phyloP scores from a whole-genome alignment of 2,329 filamentous ascomycete species.

The Pyrenochaeta sp. region DNA sequence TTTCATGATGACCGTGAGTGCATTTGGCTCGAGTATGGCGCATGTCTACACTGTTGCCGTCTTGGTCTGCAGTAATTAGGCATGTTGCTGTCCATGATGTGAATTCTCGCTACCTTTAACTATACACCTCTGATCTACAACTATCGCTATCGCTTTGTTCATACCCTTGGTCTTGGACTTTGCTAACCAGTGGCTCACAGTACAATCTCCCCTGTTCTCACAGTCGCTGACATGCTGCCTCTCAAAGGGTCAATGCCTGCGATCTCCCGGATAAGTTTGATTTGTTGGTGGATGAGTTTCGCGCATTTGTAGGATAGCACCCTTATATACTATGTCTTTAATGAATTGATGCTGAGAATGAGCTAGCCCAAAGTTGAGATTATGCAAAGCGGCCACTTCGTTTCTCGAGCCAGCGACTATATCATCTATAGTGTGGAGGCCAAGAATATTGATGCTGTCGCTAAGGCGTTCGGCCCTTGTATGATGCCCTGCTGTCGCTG shows the following conservation, averaged over 20 bases:
- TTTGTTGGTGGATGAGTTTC: conserved; percentile 80
- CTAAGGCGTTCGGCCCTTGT: conserved; percentile 92
- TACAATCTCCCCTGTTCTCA: conserved; percentile 7
- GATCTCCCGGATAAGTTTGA: conserved; percentile 91
- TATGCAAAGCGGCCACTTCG: conserved; percentile 91
- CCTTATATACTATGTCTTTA: conserved; percentile 49
- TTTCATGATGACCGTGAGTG: conserved; percentile 98
- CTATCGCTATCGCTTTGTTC: conserved; percentile 27
- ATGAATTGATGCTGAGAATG: conserved; percentile 54
- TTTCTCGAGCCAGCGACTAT: conserved; percentile 95
- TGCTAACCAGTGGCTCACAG: conserved; percentile 48
- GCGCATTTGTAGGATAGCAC: conserved; percentile 77
- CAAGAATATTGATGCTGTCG: conserved; percentile 85
- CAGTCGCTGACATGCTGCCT: conserved; percentile 32
- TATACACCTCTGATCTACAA: conserved; percentile 79
- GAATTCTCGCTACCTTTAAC: conserved; percentile 97
- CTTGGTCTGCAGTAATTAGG: conserved; percentile 70
- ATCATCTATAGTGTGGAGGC: conserved; percentile 99
- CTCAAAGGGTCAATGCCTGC: conserved; percentile 87
- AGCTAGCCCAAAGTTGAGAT: conserved; percentile 82
- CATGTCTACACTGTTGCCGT: conserved; percentile 72
- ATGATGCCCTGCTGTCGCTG: conserved; percentile 54
- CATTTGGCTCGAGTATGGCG: conserved; percentile 99
- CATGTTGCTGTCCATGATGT: conserved; percentile 90
- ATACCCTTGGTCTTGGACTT: conserved; percentile 22